phyloP scores from a whole-genome alignment of 768 basidiomycete genomes.

The Tricholoma terreum region DNA sequence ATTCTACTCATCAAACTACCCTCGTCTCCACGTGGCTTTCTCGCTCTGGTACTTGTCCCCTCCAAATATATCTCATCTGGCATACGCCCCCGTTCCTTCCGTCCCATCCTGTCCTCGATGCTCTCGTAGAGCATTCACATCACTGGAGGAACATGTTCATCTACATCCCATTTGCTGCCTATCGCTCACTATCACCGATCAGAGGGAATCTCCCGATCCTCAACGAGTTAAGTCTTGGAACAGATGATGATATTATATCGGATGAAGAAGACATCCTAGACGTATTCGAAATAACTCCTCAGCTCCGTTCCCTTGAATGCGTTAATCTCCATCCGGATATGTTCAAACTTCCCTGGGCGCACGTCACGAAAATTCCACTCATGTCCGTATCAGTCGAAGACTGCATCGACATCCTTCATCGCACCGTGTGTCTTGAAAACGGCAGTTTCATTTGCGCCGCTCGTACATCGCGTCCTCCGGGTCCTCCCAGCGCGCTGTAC shows the following conservation, averaged over 20 bases:
- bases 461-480: constrained; percentile 2
- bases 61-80: constrained; percentile 24
- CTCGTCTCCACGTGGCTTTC: constrained; percentile 20
- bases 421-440: constrained; percentile 12
- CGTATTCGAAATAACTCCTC: constrained; percentile 16
- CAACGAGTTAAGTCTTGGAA: constrained; percentile 19
- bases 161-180: constrained; percentile 18
- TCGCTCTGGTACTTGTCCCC: constrained; percentile 18
- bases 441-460: constrained; percentile 17
- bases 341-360: constrained; percentile 19
- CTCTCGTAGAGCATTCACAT: constrained; percentile 17
- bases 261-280: constrained; percentile 9
- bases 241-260: constrained; percentile 7
- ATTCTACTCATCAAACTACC: constrained; percentile 13
- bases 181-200: constrained; percentile 13
- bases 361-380: constrained; percentile 19
- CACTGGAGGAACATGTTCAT: constrained; percentile 21
- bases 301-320: constrained; percentile 20
- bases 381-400: constrained; percentile 11
- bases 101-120: constrained; percentile 20
- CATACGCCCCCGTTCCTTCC: constrained; percentile 14
- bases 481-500: constrained; percentile 14
- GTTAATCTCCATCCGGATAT: constrained; percentile 20
- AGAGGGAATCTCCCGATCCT: constrained; percentile 19
- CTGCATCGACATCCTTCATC: constrained; percentile 18